Conservation (phyloP, 2,329 filamentous ascomycete species). For the Paecilomyces sp. region DNA sequence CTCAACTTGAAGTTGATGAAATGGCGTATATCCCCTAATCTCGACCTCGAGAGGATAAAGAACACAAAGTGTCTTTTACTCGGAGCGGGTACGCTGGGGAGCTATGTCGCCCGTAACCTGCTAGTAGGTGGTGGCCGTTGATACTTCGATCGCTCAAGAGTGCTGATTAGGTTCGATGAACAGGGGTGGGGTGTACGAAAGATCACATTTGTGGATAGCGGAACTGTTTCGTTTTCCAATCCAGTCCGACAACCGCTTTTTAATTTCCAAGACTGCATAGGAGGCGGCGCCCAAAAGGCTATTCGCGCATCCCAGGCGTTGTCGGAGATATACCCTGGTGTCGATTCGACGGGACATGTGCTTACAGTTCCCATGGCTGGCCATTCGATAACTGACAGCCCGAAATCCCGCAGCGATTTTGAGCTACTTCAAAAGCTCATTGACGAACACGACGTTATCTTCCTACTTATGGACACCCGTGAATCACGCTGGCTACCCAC, state of each 20-base stretch:
- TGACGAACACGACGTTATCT: constrained; percentile 81
- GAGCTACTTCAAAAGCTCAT: constrained; percentile 68
- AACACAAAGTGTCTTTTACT: constrained; percentile 82
- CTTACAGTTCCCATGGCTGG: constrained; percentile 93
- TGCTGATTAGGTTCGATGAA: constrained; percentile 3
- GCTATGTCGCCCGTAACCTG: constrained; percentile 84
- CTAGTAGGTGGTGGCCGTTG: constrained; percentile 42
- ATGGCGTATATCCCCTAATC: constrained; percentile 85
- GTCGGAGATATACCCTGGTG: constrained; percentile 81
- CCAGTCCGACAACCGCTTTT: constrained; percentile 93
- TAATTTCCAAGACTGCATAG: constrained; percentile 77
- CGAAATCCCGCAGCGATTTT: constrained; percentile 64
- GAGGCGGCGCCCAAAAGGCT: constrained; percentile 80
- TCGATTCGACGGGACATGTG: constrained; percentile 71
- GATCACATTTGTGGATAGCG: constrained; percentile 94
- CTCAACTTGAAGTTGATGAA: constrained; percentile 98
- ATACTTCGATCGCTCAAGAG: background rate
- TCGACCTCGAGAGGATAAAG: constrained; percentile 85
- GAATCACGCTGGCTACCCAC: constrained; percentile 95
- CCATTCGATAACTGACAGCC: constrained; percentile 72
- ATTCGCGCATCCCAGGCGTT: constrained; percentile 71
- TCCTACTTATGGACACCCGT: constrained; percentile 93
- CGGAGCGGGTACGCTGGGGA: constrained; percentile 86
- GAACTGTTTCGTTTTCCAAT: constrained; percentile 88
- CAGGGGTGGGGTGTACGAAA: constrained; percentile 87